Conservation (phyloP, 2,329 filamentous ascomycete genomes). For the Sporothrix schenckii region DNA sequence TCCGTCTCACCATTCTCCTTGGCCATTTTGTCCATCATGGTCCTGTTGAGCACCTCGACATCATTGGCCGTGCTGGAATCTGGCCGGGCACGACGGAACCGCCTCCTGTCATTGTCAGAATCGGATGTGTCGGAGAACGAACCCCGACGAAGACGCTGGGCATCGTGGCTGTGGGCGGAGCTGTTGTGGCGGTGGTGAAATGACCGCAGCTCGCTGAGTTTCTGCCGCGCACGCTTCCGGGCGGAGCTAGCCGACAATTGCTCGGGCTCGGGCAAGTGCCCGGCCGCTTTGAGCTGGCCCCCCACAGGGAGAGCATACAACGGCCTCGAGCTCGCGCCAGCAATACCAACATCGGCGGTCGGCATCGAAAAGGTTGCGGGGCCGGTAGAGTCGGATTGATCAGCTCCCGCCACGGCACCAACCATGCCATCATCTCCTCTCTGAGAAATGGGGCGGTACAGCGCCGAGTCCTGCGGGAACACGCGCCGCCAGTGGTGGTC, state of each 20-base stretch:
- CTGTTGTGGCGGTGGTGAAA: conserved; percentile 58
- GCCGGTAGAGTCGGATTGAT: conserved; percentile 2
- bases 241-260: conserved; percentile 56
- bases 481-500: conserved; percentile 76
- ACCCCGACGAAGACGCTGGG: conserved; percentile 55
- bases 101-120: conserved; percentile 58
- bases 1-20: conserved; percentile 55
- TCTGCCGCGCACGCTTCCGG: conserved; percentile 63
- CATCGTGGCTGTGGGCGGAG: conserved; percentile 52
- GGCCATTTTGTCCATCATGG: conserved; percentile 64
- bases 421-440: conserved; percentile 36
- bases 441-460: conserved; percentile 41
- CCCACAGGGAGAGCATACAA: background rate
- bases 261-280: conserved; percentile 42
- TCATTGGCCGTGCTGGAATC: conserved; percentile 55
- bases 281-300: conserved; percentile 31
- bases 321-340: background rate
- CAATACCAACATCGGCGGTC: conserved; percentile 14
- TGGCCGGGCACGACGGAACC: conserved; percentile 37
- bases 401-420: background rate
- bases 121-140: conserved; percentile 65
- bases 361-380: background rate
- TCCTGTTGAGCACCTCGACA: conserved; percentile 61
- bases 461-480: conserved; percentile 54
- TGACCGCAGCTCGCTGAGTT: conserved; percentile 60